Base-by-base conservation (phyloP, 805 yeast genomes). In the Wickerhamomyces canadensis region DNA sequence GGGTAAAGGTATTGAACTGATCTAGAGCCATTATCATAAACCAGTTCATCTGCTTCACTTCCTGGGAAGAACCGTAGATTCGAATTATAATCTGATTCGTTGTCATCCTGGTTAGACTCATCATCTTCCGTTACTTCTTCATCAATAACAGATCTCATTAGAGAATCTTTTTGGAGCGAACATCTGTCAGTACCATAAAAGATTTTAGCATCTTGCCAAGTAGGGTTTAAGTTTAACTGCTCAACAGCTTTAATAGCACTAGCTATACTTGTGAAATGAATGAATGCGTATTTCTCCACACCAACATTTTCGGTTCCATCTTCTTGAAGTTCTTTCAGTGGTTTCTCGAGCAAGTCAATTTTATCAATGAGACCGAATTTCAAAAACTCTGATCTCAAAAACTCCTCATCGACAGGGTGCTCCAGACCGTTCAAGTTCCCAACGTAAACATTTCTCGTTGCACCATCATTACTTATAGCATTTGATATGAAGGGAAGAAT, bases 151-250 rank as follows among this genome's bases (percentile, higher is more conserved):
- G 52, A 45, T 14, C 34, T 41, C 14, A 42, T 36, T 5, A 32
- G 7, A 1, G 35, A 22, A 23, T 42, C 45, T 19, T 41, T 38
- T 33, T 49, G 49, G 19, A 45, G 36, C 1, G 95, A 94, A 62
- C 93, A 85, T 59, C 97, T 71, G 61, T 91, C 98, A 55, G 88
- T 88, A 35, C 98, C 98, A 55, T 86, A 89, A 51, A 78, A 85
- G 27, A 93, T 81, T 57, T 84, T 85, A 33, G 83, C 76, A 41
- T 77, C 78, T 42, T 73, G 67, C 72, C 88, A 91, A 46, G 74
- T 74, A 27, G 79, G 78, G 27, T 68, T 69, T 22, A 77, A 63
- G 1, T 89, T 83, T 37, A 93, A 68, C 48, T 78, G 79, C 41
- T 85, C 82, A 31, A 88, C 96, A 40, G 86, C 86, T 60, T 83